phyloP scores from a whole-genome alignment of 2,329 filamentous ascomycete genomes.

The Bipolaris bicolor region DNA sequence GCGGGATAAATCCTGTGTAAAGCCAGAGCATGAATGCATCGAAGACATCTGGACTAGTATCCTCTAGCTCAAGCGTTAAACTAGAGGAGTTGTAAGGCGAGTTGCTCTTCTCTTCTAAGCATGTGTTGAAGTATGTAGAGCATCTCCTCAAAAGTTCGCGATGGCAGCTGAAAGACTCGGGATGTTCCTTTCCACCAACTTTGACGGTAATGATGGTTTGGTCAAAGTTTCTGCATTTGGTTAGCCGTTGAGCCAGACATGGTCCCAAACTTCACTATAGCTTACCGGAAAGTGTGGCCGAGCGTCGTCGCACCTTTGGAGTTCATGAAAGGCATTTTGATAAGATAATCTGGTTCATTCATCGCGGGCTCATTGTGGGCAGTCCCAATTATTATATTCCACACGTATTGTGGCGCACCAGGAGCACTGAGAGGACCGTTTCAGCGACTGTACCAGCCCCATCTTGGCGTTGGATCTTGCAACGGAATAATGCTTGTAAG shows the following conservation, averaged over 20 bases:
- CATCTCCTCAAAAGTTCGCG: conserved; percentile 42
- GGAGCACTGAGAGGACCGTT: conserved; percentile 19
- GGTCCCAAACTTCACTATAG: neutral
- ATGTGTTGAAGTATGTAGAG: conserved; percentile 43
- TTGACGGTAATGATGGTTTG: conserved; percentile 47
- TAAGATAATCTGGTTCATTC: conserved; percentile 43
- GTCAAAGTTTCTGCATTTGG: conserved; percentile 41
- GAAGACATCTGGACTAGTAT: conserved; percentile 46
- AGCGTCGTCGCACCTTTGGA: conserved; percentile 40
- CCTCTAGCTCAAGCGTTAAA: conserved; percentile 38
- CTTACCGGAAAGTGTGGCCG: conserved; percentile 45
- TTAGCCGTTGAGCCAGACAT: conserved; percentile 18
- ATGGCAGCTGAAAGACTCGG: conserved; percentile 46
- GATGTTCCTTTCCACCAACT: conserved; percentile 38
- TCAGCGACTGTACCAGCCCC: conserved; percentile 26
- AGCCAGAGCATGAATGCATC: conserved; percentile 48
- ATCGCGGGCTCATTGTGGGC: conserved; percentile 18
- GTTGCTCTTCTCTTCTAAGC: conserved; percentile 35
- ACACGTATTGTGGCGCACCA: conserved; percentile 1
- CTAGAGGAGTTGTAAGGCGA: conserved; percentile 43
- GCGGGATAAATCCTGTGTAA: conserved; percentile 46
- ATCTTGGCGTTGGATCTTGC: conserved; percentile 32
- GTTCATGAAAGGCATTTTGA: conserved; percentile 47
- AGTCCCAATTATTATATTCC: conserved; percentile 14
- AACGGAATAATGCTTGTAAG: conserved; percentile 19